These are phyloP conservation scores for Sergeia podlipaevii DNA, from an alignment of 208 protist species.

Conservation along the genomic window DNA sequence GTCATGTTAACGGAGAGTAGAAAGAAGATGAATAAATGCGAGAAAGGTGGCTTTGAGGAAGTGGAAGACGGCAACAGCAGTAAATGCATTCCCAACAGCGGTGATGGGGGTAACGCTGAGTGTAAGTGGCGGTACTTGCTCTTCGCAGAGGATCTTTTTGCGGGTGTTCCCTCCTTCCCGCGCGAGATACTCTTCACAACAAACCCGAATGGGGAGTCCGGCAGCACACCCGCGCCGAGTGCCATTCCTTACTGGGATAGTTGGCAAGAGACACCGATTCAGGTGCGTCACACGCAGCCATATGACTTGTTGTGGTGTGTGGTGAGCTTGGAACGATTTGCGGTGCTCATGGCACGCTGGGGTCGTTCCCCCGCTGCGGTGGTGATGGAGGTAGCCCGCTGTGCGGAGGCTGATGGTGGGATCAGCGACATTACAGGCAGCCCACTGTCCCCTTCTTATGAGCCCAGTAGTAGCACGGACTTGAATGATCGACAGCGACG, in stretches of 20 bases:
- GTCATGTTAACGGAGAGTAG: background rate
- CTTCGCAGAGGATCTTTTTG: conserved; percentile 34
- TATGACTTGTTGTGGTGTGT: conserved; percentile 34
- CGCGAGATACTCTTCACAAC: conserved; percentile 26
- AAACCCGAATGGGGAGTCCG: conserved; percentile 22
- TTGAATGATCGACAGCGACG: too few relatives aligned
- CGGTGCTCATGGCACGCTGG: conserved; percentile 42
- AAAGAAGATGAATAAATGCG: too few relatives aligned
- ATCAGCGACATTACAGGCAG: too few relatives aligned
- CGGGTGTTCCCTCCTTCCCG: conserved; percentile 23
- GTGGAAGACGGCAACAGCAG: background rate
- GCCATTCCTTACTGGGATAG: conserved; percentile 7
- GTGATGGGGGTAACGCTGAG: background rate
- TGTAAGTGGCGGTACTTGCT: conserved; percentile 20
- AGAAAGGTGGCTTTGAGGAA: background rate
- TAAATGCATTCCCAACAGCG: background rate
- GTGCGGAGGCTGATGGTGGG: too few relatives aligned
- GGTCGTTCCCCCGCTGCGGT: conserved; percentile 17
- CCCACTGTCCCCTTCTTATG: too few relatives aligned
- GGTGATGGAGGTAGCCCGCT: too few relatives aligned
- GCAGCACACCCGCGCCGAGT: conserved; percentile 14
- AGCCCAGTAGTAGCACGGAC: too few relatives aligned
- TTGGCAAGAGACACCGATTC: conserved; percentile 16
- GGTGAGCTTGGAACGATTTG: conserved; percentile 36
- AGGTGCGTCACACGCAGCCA: conserved; percentile 11